Percentiles rank a stretch among this genome's conserved stretches.
These are phyloP conservation scores for Leccinum fibrillosum DNA, from an alignment of 768 basidiomycete genomes.

Conservation along the genomic window DNA sequence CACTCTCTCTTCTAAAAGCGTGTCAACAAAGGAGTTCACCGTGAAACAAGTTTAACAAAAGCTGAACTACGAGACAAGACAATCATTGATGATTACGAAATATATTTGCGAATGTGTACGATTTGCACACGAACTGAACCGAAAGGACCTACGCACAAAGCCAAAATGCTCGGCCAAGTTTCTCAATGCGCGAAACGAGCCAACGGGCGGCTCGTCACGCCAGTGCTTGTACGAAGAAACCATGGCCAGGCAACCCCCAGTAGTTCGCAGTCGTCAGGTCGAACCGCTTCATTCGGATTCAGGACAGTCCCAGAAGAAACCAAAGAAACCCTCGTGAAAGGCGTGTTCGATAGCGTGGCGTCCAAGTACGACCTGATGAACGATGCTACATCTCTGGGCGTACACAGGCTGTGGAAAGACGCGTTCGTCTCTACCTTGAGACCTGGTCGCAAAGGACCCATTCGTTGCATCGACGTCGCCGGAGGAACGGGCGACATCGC, in stretches of 20 bases:
- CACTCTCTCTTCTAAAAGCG: too few species aligned
- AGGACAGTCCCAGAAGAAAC: constrained; percentile 78
- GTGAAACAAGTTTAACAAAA: constrained; percentile 15
- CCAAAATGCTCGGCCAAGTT: constrained; percentile 17
- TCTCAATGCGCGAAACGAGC: constrained; percentile 15
- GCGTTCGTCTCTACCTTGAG: constrained; percentile 71
- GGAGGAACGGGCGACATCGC: constrained; percentile 99
- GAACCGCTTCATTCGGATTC: constrained; percentile 91
- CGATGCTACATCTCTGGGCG: constrained; percentile 95
- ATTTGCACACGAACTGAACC: not conserved
- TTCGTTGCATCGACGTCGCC: constrained; percentile 90
- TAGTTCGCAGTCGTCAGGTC: constrained; percentile 20
- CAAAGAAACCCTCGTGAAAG: constrained; percentile 89
- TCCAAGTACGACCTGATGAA: constrained; percentile 98
- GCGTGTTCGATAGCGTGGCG: constrained; percentile 94
- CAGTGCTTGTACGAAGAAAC: constrained; percentile 18
- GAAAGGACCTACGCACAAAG: not conserved
- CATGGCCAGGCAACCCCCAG: constrained; percentile 16
- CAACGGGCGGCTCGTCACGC: constrained; percentile 8
- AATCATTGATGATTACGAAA: not conserved
- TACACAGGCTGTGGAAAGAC: constrained; percentile 98
- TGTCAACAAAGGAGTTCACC: too few species aligned
- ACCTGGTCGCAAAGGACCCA: constrained; percentile 71
- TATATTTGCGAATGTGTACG: not conserved
- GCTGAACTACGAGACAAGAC: not conserved